Conservation (phyloP, 306 rosid species). For the Alnus rubra region DNA sequence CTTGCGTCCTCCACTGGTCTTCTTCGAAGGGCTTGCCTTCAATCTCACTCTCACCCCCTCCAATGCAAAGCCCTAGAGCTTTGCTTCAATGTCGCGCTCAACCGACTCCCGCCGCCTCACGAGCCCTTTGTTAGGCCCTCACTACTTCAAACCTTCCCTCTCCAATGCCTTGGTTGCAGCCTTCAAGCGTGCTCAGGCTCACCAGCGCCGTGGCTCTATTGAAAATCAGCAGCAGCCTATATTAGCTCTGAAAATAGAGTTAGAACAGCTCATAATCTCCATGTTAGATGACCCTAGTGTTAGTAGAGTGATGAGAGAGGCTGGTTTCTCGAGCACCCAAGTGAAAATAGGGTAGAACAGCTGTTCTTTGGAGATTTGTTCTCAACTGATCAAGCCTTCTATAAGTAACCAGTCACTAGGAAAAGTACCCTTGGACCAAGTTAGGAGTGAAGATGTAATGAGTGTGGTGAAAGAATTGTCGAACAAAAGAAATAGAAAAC, state of each 20-base stretch:
- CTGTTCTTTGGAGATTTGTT: slow-evolving; percentile 60
- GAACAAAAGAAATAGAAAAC: slow-evolving; percentile 55
- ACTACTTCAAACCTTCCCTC: slow-evolving; percentile 63
- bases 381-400: slow-evolving; percentile 30
- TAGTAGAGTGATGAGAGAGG: slow-evolving; percentile 94
- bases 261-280: slow-evolving; percentile 78
- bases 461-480: slow-evolving; percentile 57
- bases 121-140: slow-evolving; percentile 66
- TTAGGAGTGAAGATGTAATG: slow-evolving; percentile 49
- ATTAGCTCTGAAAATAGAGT: slow-evolving; percentile 75
- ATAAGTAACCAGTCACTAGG: slow-evolving; percentile 24
- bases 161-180: slow-evolving; percentile 92
- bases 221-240: slow-evolving; percentile 86
- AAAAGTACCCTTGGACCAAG: slow-evolving; percentile 28
- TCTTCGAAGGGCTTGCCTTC: slow-evolving; percentile 74
- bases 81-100: slow-evolving; percentile 88
- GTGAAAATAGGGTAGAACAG: slow-evolving; percentile 71
- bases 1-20: slow-evolving; percentile 72
- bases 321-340: slow-evolving; percentile 81
- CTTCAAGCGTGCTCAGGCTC: slow-evolving; percentile 92
- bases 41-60: slow-evolving; percentile 87
- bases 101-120: slow-evolving; percentile 76
- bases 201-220: slow-evolving; percentile 83
- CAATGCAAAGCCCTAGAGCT: slow-evolving; percentile 94
- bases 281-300: slow-evolving; percentile 93